phyloP scores from a whole-genome alignment of 495 filamentous ascomycete genomes.

The Sordaria brevicollis region DNA sequence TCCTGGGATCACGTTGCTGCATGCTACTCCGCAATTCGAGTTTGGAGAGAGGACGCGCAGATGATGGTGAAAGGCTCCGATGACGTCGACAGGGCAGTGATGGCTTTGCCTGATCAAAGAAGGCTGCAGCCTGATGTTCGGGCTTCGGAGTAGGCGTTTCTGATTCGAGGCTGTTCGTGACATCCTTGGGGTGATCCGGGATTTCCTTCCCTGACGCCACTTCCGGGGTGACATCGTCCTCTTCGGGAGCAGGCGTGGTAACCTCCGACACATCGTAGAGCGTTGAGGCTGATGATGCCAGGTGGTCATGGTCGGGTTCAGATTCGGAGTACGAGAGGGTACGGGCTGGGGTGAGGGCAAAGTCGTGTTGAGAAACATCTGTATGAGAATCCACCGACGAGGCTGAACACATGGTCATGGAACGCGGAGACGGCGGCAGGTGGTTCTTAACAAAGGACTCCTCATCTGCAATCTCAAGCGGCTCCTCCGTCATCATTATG shows the following conservation, averaged over 20 bases:
- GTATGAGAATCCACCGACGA: conserved; percentile 24
- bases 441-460: conserved; percentile 13
- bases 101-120: conserved; percentile 18
- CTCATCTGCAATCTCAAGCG: conserved; percentile 17
- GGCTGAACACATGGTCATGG: conserved; percentile 38
- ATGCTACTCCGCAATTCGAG: conserved; percentile 4
- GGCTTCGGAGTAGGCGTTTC: conserved; percentile 31
- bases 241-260: conserved; percentile 10
- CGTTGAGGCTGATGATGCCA: conserved; percentile 23
- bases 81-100: conserved; percentile 16
- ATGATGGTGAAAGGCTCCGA: conserved; percentile 22
- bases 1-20: conserved; percentile 14
- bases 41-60: conserved; percentile 15
- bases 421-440: conserved; percentile 36
- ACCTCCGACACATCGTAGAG: conserved; percentile 26
- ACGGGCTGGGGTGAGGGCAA: conserved; percentile 27
- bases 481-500: conserved; percentile 34
- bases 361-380: conserved; percentile 12
- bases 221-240: conserved; percentile 3
- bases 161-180: conserved; percentile 13
- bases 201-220: conserved; percentile 4
- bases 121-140: conserved; percentile 18
- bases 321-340: conserved; percentile 36
- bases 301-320: conserved; percentile 26
- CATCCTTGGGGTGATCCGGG: conserved; percentile 3